These are phyloP conservation scores for Glomus cerebriforme DNA, from an alignment of 192 early-diverging fungal species.

Conservation along the genomic window DNA sequence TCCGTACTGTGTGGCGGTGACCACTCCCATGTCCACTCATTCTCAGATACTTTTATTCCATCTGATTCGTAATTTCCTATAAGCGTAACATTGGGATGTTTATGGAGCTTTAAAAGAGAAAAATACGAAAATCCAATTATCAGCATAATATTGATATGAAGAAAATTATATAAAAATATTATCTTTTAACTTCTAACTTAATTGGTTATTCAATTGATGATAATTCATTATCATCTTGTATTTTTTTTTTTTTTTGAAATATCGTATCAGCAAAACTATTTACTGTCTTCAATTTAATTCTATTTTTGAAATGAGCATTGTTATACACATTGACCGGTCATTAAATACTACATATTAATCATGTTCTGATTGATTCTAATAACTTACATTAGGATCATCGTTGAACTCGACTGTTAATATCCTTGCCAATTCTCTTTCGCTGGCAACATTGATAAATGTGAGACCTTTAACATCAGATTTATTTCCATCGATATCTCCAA, in stretches of 20 bases:
- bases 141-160: no score
- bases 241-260: no score
- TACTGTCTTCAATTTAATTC: no score
- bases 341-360: neutral
- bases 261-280: no score
- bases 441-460: conserved; percentile 32
- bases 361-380: no score
- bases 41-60: neutral
- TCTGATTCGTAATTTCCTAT: conserved; percentile 20
- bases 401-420: conserved; percentile 34
- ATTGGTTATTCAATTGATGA: no score
- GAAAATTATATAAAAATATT: no score
- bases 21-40: conserved; percentile 33
- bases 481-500: conserved; percentile 2
- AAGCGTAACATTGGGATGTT: conserved; percentile 25
- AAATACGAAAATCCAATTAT: neutral
- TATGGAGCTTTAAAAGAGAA: conserved; percentile 14
- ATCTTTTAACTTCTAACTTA: no score
- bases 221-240: no score
- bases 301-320: no score
- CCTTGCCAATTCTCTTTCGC: conserved; percentile 29
- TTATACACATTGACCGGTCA: neutral
- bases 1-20: conserved; percentile 30
- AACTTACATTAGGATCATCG: conserved; percentile 33
- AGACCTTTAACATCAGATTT: conserved; percentile 22